Percentiles rank a stretch among this genome's conserved stretches.
Conservation (phyloP, 1,284 basidiomycete genomes). For the Mrakiaceae sp. region DNA sequence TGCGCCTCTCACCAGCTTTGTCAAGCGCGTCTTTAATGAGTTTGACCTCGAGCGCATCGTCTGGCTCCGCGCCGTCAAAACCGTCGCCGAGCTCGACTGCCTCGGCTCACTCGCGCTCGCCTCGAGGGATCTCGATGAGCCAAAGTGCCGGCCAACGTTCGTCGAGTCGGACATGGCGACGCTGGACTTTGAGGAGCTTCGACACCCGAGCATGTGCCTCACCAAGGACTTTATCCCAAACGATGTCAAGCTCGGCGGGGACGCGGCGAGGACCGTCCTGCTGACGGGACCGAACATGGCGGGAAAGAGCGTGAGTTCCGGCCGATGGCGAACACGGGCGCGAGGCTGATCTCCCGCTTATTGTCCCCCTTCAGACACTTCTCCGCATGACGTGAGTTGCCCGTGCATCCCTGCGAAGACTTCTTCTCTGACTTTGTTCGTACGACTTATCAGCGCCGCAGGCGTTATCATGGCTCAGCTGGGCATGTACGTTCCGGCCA, state of each 20-base stretch:
- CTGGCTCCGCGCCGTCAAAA: conserved; percentile 58
- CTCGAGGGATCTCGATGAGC: conserved; percentile 79
- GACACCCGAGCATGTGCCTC: conserved; percentile 73
- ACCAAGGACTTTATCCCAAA: conserved; percentile 86
- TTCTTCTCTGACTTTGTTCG: conserved; percentile 60
- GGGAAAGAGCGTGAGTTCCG: conserved; percentile 32
- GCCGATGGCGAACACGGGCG: too few species aligned
- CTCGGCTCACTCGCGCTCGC: conserved; percentile 84
- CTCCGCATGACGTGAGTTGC: conserved; percentile 33
- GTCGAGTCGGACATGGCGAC: conserved; percentile 67
- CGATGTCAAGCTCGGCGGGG: conserved; percentile 73
- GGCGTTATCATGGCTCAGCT: conserved; percentile 94
- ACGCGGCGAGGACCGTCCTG: conserved; percentile 66
- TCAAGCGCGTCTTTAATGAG: conserved; percentile 62
- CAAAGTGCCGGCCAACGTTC: conserved; percentile 80
- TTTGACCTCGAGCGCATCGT: conserved; percentile 72
- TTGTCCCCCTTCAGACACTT: conserved; percentile 27
- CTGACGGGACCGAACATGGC: conserved; percentile 95
- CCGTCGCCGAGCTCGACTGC: conserved; percentile 83
- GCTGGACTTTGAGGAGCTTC: conserved; percentile 63
- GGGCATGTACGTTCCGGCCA: conserved; percentile 93
- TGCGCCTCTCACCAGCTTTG: conserved; percentile 45
- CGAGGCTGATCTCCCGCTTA: not conserved
- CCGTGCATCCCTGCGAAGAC: conserved; percentile 45
- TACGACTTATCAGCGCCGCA: conserved; percentile 67